phyloP scores from a whole-genome alignment of 495 filamentous ascomycete species.

The Hypoxylon intermedium region DNA sequence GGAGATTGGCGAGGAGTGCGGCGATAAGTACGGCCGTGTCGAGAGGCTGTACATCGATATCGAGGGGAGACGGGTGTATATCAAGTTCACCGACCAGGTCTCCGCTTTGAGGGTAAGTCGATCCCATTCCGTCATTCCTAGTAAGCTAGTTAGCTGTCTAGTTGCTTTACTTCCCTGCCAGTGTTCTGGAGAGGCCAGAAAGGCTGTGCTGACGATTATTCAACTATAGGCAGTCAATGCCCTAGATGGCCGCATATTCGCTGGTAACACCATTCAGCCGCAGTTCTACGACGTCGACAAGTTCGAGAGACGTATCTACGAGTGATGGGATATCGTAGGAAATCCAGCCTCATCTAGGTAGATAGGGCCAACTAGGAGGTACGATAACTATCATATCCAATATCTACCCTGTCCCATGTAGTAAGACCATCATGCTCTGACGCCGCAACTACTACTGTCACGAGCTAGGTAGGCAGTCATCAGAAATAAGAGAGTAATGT shows the following conservation, averaged over 20 bases:
- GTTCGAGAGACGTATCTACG: constrained; percentile 77
- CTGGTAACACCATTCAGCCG: constrained; percentile 80
- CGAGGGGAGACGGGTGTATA: constrained; percentile 71
- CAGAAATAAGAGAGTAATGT: too few relatives aligned
- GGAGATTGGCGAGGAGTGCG: constrained; percentile 94
- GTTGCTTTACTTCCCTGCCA: not conserved
- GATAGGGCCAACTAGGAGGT: too few relatives aligned
- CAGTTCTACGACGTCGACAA: constrained; percentile 80
- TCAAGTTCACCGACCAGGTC: constrained; percentile 83
- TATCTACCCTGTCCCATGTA: too few relatives aligned
- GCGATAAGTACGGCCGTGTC: constrained; percentile 85
- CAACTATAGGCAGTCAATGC: constrained; percentile 82
- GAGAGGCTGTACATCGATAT: constrained; percentile 79
- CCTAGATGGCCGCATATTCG: constrained; percentile 82
- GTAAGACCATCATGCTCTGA: too few relatives aligned
- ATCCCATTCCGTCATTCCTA: not conserved
- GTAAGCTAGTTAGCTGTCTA: too few relatives aligned
- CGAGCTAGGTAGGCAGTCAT: too few relatives aligned
- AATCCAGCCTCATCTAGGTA: too few relatives aligned
- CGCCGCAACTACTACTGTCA: too few relatives aligned
- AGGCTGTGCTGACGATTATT: too few relatives aligned
- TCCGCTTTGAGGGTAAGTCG: constrained; percentile 78
- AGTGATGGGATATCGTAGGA: constrained; percentile 33
- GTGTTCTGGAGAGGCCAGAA: too few relatives aligned
- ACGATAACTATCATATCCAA: too few relatives aligned